Percentiles rank a stretch among this genome's conserved stretches.
These are phyloP conservation scores for Sporothrix sp. DNA, from an alignment of 2,329 filamentous ascomycete species.

Conservation along the genomic window DNA sequence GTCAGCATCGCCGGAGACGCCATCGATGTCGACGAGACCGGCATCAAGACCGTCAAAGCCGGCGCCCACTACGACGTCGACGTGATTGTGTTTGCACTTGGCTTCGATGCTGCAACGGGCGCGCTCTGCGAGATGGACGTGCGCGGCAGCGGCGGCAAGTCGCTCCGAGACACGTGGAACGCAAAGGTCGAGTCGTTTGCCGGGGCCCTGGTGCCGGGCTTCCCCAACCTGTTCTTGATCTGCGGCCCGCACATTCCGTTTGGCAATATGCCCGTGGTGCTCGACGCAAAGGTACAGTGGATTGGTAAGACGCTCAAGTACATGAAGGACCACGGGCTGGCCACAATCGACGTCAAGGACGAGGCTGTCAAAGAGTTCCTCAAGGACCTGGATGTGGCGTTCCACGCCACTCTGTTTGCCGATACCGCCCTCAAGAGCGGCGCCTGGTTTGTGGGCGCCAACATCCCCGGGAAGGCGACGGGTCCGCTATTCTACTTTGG, in stretches of 20 bases:
- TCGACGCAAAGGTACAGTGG: conserved; percentile 12
- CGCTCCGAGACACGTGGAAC: conserved; percentile 24
- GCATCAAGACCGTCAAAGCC: conserved; percentile 29
- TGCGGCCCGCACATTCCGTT: conserved; percentile 15
- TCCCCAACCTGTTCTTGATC: conserved; percentile 17
- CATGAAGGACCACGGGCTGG: conserved; percentile 6
- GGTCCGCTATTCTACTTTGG: conserved; percentile 17
- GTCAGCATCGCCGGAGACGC: conserved; percentile 37
- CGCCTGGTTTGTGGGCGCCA: conserved; percentile 19
- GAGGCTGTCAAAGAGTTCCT: conserved; percentile 7
- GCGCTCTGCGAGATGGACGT: conserved; percentile 25
- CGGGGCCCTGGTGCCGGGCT: conserved; percentile 16
- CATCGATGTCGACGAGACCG: conserved; percentile 28
- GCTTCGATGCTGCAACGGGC: conserved; percentile 29
- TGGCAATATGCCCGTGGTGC: conserved; percentile 9
- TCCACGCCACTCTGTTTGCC: conserved; percentile 7
- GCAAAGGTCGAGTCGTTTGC: conserved; percentile 23
- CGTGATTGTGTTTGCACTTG: conserved; percentile 26
- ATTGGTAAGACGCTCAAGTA: conserved; percentile 11
- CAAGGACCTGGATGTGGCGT: not conserved
- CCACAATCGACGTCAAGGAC: conserved; percentile 10
- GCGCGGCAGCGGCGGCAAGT: conserved; percentile 19
- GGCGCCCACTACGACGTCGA: conserved; percentile 29
- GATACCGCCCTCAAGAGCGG: conserved; percentile 10
- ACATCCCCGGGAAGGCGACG: conserved; percentile 18